Evolutionary conservation across 768 basidiomycete genomes (phyloP).

Genomic region (Chiua virens): DNA sequence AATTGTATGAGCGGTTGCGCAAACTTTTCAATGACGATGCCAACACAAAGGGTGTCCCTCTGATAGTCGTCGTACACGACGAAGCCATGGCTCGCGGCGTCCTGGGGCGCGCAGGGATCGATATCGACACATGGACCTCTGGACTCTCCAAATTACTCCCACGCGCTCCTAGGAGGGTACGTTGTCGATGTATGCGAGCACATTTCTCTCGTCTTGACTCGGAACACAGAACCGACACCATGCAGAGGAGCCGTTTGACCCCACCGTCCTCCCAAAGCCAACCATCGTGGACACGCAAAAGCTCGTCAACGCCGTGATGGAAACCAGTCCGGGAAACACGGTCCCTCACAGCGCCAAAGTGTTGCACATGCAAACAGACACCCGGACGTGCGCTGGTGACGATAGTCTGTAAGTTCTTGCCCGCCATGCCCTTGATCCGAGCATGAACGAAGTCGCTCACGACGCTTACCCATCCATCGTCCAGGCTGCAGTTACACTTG

Average conservation of each 20-base stretch:
- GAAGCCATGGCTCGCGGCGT: slow-evolving; percentile 39
- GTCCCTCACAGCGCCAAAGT: slow-evolving; percentile 34
- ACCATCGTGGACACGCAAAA: slow-evolving; percentile 43
- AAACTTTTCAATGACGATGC: slow-evolving; percentile 21
- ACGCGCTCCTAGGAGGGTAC: slow-evolving; percentile 3
- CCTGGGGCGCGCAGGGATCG: slow-evolving; percentile 42
- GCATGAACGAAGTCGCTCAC: not conserved
- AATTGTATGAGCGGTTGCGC: slow-evolving; percentile 17
- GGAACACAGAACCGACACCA: slow-evolving; percentile 9
- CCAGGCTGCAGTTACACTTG: slow-evolving; percentile 42
- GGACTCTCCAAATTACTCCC: slow-evolving; percentile 33
- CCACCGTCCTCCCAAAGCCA: slow-evolving; percentile 20
- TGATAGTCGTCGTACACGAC: slow-evolving; percentile 49
- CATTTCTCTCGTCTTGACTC: not conserved
- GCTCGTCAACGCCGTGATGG: slow-evolving; percentile 42
- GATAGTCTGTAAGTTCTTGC: slow-evolving; percentile 44
- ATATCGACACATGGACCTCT: slow-evolving; percentile 40
- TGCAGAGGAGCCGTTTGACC: not conserved
- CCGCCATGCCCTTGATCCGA: too few species aligned
- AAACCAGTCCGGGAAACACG: slow-evolving; percentile 22
- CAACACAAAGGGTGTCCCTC: slow-evolving; percentile 28
- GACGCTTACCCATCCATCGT: not conserved
- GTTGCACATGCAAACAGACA: slow-evolving; percentile 33
- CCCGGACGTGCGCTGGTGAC: slow-evolving; percentile 49
- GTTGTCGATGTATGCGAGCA: not conserved